Base-by-base conservation (phyloP, 2,329 filamentous ascomycete species). In the Neoscytalidium dimidiatum region DNA sequence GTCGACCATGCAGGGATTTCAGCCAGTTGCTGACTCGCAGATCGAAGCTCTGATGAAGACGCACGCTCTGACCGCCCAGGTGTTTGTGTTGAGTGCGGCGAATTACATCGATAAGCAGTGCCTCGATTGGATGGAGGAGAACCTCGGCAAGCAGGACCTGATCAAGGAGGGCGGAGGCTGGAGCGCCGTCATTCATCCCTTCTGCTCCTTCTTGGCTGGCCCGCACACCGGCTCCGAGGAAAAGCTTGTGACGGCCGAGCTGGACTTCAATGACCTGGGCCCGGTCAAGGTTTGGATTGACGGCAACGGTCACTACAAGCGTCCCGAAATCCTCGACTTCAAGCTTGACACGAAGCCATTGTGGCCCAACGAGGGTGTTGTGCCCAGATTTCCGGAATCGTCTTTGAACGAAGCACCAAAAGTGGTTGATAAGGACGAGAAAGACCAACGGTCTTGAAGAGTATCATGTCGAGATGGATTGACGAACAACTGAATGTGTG, bases 41-140 rank as follows among this genome's bases (percentile, higher is more conserved):
- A 82, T 82, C 61, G 80, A 82, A 71, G 80, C 77, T 4, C 67
- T 82, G 38, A 82, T 81, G 79, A 82, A 81, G 70, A 70, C 72
- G 4, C 80, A 82, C 66, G 80, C 81, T 2, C 65, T 82, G 26
- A 81, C 79, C 1, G 80, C 75, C 14, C 80, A 82, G 65, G 77
- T 78, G 2, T 82, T 81, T 62, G 80, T 81, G 23, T 70, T 82
- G 31, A 74, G 73, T 1, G 79, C 79, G 2, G 76, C 74, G 6
- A 79, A 79, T 61, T 81, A 80, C 31, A 77, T 82, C 1, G 80
- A 82, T 38, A 71, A 79, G 13, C 71, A 67, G 1, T 81, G 80
- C 43, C 69, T 82, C 14, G 67, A 74, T 14, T 82, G 79, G 73
- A 76, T 77, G 74, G 67, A 72, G 64, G 69, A 75, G 64, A 77